Evolutionary conservation across 805 yeast species (phyloP).

Genomic region (Saturnispora sanitii): DNA sequence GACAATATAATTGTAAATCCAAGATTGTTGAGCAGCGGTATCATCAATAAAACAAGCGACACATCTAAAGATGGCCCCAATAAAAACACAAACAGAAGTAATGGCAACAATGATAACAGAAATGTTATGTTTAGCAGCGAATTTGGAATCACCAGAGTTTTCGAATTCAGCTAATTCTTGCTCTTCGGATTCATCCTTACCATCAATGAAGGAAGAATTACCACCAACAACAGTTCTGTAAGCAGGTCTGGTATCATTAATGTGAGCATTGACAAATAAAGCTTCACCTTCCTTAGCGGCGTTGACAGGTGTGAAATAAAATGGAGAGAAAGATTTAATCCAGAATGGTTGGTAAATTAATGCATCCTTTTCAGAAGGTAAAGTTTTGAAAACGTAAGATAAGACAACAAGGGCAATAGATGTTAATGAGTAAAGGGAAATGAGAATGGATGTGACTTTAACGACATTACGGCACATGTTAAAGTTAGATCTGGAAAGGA

Average conservation of each 20-base stretch:
- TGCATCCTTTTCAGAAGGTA: conserved; percentile 38
- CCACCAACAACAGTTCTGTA: conserved; percentile 25
- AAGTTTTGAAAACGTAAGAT: conserved; percentile 49
- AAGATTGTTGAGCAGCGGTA: conserved; percentile 26
- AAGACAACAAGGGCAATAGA: conserved; percentile 39
- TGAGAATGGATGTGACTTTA: conserved; percentile 40
- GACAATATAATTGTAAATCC: conserved; percentile 44
- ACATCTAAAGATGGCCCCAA: conserved; percentile 43
- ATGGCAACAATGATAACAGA: conserved; percentile 38
- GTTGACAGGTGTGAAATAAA: conserved; percentile 48
- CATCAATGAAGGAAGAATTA: conserved; percentile 11
- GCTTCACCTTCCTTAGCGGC: conserved; percentile 31
- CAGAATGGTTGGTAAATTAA: conserved; percentile 66
- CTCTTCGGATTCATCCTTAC: conserved; percentile 10
- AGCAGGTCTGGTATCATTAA: conserved; percentile 15
- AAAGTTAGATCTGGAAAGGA: conserved; percentile 35
- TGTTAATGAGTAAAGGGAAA: conserved; percentile 41
- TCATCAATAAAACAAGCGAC: conserved; percentile 34
- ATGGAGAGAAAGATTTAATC: conserved; percentile 54
- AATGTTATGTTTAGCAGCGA: conserved; percentile 35
- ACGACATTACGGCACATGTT: conserved; percentile 45
- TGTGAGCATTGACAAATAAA: conserved; percentile 16
- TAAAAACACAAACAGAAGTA: conserved; percentile 40
- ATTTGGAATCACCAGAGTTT: conserved; percentile 17
- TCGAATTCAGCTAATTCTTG: conserved; percentile 19